Conservation (phyloP, 371 early-diverging fungal species). For the Mycotypha africana region DNA sequence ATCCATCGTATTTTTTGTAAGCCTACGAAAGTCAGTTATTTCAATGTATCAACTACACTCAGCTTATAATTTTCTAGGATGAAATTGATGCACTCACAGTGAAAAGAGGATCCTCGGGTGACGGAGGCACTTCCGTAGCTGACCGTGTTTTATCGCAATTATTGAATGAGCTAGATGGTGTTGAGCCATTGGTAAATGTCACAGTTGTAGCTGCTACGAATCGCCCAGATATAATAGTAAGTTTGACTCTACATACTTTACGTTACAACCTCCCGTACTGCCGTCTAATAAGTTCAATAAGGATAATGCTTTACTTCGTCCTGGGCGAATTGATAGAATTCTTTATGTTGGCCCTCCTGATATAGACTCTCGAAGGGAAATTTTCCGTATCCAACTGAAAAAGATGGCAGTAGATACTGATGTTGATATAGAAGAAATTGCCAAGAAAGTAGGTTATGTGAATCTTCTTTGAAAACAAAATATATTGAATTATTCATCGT, state of each 20-base stretch:
- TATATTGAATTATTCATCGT: too few species aligned
- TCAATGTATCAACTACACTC: neutral
- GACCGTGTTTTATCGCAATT: slow-evolving; percentile 94
- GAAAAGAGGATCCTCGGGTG: slow-evolving; percentile 64
- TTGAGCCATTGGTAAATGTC: slow-evolving; percentile 90
- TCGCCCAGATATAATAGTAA: slow-evolving; percentile 94
- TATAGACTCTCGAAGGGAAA: slow-evolving; percentile 67
- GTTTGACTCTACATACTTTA: neutral
- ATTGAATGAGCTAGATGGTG: slow-evolving; percentile 94
- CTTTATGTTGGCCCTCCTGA: slow-evolving; percentile 94
- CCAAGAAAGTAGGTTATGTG: slow-evolving; percentile 37
- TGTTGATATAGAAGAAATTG: slow-evolving; percentile 59
- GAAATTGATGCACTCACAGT: slow-evolving; percentile 97
- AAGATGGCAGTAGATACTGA: slow-evolving; percentile 61
- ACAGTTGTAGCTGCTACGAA: slow-evolving; percentile 99
- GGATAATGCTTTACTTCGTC: slow-evolving; percentile 92
- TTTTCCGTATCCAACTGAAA: slow-evolving; percentile 69
- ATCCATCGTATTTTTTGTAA: slow-evolving; percentile 95
- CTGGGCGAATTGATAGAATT: slow-evolving; percentile 95
- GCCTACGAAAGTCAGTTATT: slow-evolving; percentile 7
- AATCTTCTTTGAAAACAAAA: neutral
- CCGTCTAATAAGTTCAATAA: slow-evolving; percentile 8
- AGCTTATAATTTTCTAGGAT: slow-evolving; percentile 52
- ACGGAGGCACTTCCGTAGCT: slow-evolving; percentile 75
- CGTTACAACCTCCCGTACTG: neutral